Base-by-base conservation (phyloP, 768 basidiomycete genomes). In the Polyporus arcularius region DNA sequence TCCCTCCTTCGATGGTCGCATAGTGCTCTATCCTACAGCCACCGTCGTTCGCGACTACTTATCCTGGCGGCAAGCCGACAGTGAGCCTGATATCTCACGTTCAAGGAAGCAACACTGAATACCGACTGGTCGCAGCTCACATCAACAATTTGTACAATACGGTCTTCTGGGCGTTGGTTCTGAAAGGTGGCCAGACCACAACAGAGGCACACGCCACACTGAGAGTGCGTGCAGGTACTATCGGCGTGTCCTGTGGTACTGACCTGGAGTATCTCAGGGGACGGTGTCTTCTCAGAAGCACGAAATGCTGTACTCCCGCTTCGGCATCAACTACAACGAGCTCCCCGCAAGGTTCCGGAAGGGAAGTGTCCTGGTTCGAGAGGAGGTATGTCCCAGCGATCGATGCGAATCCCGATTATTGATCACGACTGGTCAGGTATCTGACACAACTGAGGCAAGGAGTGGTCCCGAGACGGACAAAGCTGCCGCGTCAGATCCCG, bases 121-220 rank as follows among this genome's bases (percentile, higher is more conserved):
- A 43, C 50, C 10, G 35, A 55, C 5, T 3, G 3, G 45, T 38
- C 40, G 26, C 49, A 98, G 96, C 97, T 0, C 97, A 99, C 71
- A 90, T 98, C 71, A 99, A 99, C 71, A 99, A 99, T 71, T 76
- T 99, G 26, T 96, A 98, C 77, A 99, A 99, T 70, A 98, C 97
- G 0, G 79, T 78, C 0, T 99, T 98, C 70, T 98, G 96, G 97
- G 91, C 94, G 0, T 82, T 99, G 38, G 86, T 98, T 0, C 88
- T 88, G 46, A 82, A 91, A 67, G 90, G 88, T n/a, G 89, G 88
- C 0, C 78, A 90, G 71, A 86, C 85, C 1, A 86, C 88, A 1
- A 80, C 86, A 3, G 84, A 96, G 60, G 96, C 96, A 1, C 92
- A 98, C 70, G 83, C 85, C 31, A 84, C 85, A 0, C 80, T 99